Percentiles rank a stretch among this genome's conserved stretches.
Evolutionary conservation across 495 filamentous ascomycete species (phyloP).

Genomic region (Lichenothelia convexa): DNA sequence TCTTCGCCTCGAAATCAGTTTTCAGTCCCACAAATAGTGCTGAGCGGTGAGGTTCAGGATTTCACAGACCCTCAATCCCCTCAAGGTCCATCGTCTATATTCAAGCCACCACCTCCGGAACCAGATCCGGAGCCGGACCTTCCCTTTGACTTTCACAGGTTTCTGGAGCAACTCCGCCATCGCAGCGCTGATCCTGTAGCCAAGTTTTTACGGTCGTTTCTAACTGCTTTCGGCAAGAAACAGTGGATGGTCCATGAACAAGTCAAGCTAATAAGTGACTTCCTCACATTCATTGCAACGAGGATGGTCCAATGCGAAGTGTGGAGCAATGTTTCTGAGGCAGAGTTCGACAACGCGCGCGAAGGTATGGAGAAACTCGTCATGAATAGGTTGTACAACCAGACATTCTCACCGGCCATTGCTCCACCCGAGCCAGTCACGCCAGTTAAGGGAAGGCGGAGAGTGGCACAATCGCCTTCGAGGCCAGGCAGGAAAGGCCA

Average conservation of each 20-base stretch:
- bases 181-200: constrained; percentile 93
- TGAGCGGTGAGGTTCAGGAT: too few species aligned
- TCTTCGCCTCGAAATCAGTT: too few species aligned
- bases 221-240: constrained; percentile 87
- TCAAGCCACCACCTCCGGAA: constrained; percentile 55
- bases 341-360: constrained; percentile 92
- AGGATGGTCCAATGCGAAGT: constrained; percentile 99
- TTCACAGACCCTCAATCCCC: constrained; percentile 29
- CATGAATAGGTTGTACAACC: constrained; percentile 92
- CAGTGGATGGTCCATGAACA: constrained; percentile 99
- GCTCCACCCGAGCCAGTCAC: constrained; percentile 58
- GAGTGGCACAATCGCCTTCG: constrained; percentile 45
- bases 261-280: constrained; percentile 95
- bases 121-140: constrained; percentile 80
- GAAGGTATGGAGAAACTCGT: constrained; percentile 99
- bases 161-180: constrained; percentile 86
- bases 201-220: constrained; percentile 83
- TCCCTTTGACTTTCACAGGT: constrained; percentile 95
- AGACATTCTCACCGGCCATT: constrained; percentile 92
- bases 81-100: constrained; percentile 34
- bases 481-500: constrained; percentile 79
- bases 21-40: too few species aligned
- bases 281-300: constrained; percentile 91
- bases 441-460: constrained; percentile 47
- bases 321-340: constrained; percentile 88